Conservation (phyloP, 495 filamentous ascomycete genomes). For the Neurospora tetrasperma region DNA sequence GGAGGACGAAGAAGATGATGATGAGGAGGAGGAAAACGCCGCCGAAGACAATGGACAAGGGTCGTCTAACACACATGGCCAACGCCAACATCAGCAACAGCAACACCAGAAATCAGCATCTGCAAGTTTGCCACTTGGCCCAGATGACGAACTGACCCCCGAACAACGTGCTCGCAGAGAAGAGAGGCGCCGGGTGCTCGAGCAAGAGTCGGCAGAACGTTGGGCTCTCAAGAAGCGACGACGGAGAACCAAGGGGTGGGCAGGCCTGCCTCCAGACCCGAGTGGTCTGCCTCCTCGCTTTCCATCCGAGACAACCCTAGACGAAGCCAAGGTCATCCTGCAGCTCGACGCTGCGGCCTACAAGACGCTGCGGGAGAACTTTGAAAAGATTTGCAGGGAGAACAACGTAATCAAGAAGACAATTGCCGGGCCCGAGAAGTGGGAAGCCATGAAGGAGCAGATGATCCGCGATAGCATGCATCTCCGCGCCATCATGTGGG, state of each 20-base stretch:
- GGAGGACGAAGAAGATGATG: constrained; percentile 13
- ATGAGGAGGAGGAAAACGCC: not conserved
- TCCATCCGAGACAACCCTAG: constrained; percentile 71
- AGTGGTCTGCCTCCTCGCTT: constrained; percentile 60
- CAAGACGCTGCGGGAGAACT: constrained; percentile 52
- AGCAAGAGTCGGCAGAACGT: constrained; percentile 53
- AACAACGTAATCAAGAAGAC: constrained; percentile 64
- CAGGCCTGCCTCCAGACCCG: constrained; percentile 63
- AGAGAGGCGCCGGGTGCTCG: constrained; percentile 44
- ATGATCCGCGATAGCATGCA: constrained; percentile 55
- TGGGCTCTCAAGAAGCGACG: constrained; percentile 60
- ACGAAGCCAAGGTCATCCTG: constrained; percentile 64
- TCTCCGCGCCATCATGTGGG: constrained; percentile 55
- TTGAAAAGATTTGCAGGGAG: constrained; percentile 57
- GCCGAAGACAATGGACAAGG: not conserved
- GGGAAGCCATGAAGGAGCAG: constrained; percentile 61
- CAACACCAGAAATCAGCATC: not conserved
- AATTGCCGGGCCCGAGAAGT: constrained; percentile 56
- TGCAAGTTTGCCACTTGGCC: constrained; percentile 11
- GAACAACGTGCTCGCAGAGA: constrained; percentile 47
- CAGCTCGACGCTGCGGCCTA: constrained; percentile 54
- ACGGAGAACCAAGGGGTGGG: constrained; percentile 59
- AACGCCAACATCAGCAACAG: not conserved
- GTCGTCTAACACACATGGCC: not conserved
- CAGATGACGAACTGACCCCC: constrained; percentile 35